Percentiles rank a stretch among this genome's conserved stretches.
Conservation (phyloP, 768 basidiomycete species). For the Pisolithus albus region DNA sequence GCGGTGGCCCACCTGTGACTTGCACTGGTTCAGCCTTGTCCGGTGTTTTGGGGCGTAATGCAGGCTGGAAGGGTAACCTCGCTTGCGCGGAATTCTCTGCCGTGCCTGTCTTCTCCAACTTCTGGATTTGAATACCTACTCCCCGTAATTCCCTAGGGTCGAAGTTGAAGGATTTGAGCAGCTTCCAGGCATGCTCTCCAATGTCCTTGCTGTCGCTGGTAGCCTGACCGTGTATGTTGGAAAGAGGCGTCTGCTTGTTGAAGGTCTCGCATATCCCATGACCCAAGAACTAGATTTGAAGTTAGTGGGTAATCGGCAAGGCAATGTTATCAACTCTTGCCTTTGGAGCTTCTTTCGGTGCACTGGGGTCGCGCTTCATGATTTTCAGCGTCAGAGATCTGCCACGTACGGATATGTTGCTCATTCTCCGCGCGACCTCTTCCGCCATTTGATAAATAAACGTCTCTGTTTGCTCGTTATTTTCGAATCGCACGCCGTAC, state of each 20-base stretch:
- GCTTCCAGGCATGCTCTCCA: constrained; percentile 67
- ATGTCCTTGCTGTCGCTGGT: constrained; percentile 71
- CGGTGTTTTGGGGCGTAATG: neutral
- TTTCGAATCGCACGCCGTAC: constrained; percentile 95
- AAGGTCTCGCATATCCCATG: constrained; percentile 82
- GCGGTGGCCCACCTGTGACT: constrained; percentile 5
- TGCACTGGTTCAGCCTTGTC: neutral
- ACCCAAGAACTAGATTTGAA: constrained; percentile 66
- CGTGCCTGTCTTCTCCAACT: constrained; percentile 54
- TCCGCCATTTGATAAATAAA: constrained; percentile 73
- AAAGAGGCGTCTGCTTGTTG: constrained; percentile 63
- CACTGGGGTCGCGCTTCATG: constrained; percentile 78
- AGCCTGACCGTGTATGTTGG: constrained; percentile 54
- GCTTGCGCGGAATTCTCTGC: constrained; percentile 46
- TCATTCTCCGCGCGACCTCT: constrained; percentile 69
- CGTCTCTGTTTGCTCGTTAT: constrained; percentile 68
- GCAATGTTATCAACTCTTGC: constrained; percentile 31
- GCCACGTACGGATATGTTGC: constrained; percentile 62
- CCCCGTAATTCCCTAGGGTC: constrained; percentile 87
- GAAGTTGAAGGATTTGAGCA: constrained; percentile 67
- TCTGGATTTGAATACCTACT: constrained; percentile 85
- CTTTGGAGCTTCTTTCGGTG: constrained; percentile 88
- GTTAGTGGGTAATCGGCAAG: neutral
- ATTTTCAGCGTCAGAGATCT: constrained; percentile 78
- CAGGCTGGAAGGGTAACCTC: constrained; percentile 49